Percentiles rank a stretch among this genome's conserved stretches.
phyloP scores from a whole-genome alignment of 305 asterid species.

The Withania somnifera region DNA sequence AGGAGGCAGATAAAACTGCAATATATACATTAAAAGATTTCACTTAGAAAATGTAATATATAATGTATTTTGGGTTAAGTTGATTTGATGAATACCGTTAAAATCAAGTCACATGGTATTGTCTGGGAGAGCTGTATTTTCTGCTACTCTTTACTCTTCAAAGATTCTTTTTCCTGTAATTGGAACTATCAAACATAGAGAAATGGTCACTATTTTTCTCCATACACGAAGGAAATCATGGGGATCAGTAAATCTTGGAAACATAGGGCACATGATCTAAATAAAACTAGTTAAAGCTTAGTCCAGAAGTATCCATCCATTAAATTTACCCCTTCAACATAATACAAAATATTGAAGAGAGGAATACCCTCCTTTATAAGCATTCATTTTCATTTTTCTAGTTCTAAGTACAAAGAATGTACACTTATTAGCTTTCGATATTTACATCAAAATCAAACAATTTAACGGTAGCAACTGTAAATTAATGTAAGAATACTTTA shows the following conservation, averaged over 20 bases:
- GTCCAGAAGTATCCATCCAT: neutral
- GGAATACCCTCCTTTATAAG: neutral
- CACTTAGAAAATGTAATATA: neutral
- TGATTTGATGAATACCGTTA: neutral
- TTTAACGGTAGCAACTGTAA: no score
- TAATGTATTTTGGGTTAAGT: neutral
- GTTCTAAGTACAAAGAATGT: neutral
- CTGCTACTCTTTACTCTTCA: neutral
- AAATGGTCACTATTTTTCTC: slow-evolving; percentile 1
- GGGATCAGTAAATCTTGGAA: slow-evolving; percentile 14
- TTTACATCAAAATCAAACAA: neutral
- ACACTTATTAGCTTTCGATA: neutral
- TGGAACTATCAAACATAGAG: slow-evolving; percentile 11
- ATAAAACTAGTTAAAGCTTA: neutral
- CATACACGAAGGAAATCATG: slow-evolving; percentile 7
- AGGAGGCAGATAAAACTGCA: neutral
- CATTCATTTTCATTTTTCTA: neutral
- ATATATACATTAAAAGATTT: neutral
- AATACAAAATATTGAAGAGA: neutral
- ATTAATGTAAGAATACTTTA: no score
- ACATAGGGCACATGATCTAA: neutral
- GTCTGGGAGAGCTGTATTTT: slow-evolving; percentile 11
- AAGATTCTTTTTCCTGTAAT: slow-evolving; percentile 15
- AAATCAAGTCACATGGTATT: slow-evolving; percentile 17
- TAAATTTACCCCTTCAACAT: neutral